A percentile compares a stretch with the other conserved stretches of the same genome.
Evolutionary conservation across 306 rosid genomes (phyloP).

Genomic region (Cucumis cinereus): DNA sequence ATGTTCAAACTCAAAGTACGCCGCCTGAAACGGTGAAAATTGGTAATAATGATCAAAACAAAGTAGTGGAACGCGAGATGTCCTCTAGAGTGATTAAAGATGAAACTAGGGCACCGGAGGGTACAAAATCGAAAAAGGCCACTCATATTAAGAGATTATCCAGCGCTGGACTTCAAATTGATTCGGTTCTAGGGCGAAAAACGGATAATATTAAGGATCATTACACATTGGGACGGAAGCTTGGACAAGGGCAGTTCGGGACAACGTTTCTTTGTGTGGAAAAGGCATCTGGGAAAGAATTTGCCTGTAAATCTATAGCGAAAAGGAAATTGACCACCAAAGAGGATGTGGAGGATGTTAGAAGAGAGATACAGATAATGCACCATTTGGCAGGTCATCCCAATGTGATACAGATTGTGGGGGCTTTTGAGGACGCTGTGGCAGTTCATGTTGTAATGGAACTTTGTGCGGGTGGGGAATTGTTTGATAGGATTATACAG

Average conservation of each 20-base stretch:
- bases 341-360: slow-evolving; percentile 88
- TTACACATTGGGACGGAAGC: slow-evolving; percentile 65
- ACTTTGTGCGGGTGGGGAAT: slow-evolving; percentile 83
- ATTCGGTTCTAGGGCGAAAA: slow-evolving; percentile 66
- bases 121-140: slow-evolving; percentile 31
- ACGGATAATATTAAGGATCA: slow-evolving; percentile 56
- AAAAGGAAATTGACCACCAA: slow-evolving; percentile 67
- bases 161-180: slow-evolving; percentile 56
- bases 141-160: slow-evolving; percentile 51
- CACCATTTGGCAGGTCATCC: slow-evolving; percentile 92
- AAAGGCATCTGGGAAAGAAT: slow-evolving; percentile 40
- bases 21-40: slow-evolving; percentile 65
- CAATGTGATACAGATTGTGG: slow-evolving; percentile 61
- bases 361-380: slow-evolving; percentile 95
- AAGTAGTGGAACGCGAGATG: slow-evolving; percentile 18
- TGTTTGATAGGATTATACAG: slow-evolving; percentile 84
- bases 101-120: slow-evolving; percentile 12
- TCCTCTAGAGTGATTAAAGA: slow-evolving; percentile 7
- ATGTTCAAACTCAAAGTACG: slow-evolving; percentile 45
- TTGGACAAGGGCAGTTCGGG: slow-evolving; percentile 94
- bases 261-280: slow-evolving; percentile 62
- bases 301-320: slow-evolving; percentile 79
- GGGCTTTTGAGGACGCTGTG: slow-evolving; percentile 79
- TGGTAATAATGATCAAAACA: slow-evolving; percentile 5
- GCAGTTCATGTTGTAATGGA: slow-evolving; percentile 88